Evolutionary conservation across 805 yeast species (phyloP).

Genomic region (Ogataea siamensis): DNA sequence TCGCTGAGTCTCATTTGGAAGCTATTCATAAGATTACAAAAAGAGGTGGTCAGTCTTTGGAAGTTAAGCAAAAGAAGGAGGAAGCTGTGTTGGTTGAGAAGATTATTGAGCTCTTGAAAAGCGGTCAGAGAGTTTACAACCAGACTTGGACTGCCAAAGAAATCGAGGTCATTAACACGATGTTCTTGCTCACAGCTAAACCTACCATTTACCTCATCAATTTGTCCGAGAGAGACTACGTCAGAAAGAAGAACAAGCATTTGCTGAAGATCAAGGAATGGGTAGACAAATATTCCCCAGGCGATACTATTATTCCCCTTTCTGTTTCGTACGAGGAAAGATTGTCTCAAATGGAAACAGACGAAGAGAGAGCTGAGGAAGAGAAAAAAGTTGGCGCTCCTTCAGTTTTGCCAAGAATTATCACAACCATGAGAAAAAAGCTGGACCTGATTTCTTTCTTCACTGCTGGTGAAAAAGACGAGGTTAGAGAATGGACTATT

Average conservation of each 20-base stretch:
- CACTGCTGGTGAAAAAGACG: conserved; percentile 77
- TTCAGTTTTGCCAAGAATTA: conserved; percentile 62
- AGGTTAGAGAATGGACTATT: conserved; percentile 88
- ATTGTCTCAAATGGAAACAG: conserved; percentile 82
- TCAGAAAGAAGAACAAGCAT: conserved; percentile 51
- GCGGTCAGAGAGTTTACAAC: conserved; percentile 60
- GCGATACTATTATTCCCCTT: conserved; percentile 85
- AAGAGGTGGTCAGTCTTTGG: conserved; percentile 65
- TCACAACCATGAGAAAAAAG: conserved; percentile 61
- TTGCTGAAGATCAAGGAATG: conserved; percentile 53
- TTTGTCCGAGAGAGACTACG: conserved; percentile 67
- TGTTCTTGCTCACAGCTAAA: conserved; percentile 80
- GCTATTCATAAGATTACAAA: conserved; percentile 53
- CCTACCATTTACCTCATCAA: conserved; percentile 81
- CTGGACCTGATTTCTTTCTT: conserved; percentile 76
- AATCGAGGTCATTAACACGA: conserved; percentile 61
- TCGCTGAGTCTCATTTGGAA: conserved; percentile 62
- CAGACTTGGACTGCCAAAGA: conserved; percentile 63
- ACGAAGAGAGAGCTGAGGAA: conserved; percentile 39
- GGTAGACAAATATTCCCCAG: conserved; percentile 66
- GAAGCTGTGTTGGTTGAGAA: conserved; percentile 57
- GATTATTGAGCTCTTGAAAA: conserved; percentile 60
- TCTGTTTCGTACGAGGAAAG: conserved; percentile 91
- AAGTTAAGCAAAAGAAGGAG: conserved; percentile 61
- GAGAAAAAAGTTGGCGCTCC: conserved; percentile 37